Percentiles rank a stretch among this genome's conserved stretches.
Evolutionary conservation across 2,329 filamentous ascomycete genomes (phyloP).

Genomic region (Calonectria naviculata): DNA sequence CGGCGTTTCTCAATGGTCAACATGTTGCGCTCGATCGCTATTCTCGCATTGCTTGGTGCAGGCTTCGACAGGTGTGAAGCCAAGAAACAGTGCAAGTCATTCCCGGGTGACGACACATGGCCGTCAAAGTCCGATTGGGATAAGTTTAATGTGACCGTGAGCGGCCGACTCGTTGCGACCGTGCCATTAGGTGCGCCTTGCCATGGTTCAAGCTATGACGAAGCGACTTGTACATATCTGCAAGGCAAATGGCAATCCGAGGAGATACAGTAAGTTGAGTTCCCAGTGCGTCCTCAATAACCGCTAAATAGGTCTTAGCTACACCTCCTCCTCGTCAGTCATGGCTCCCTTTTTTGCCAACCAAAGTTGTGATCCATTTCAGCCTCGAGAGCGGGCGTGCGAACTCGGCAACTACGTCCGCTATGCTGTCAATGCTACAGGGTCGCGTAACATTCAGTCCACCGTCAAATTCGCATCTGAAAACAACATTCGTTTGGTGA

Average conservation of each 20-base stretch:
- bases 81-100: neutral
- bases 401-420: conserved; percentile 54
- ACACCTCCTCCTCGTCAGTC: conserved; percentile 49
- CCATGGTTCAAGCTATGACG: conserved; percentile 60
- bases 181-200: conserved; percentile 50
- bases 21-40: neutral
- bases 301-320: neutral
- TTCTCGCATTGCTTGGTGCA: neutral
- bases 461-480: conserved; percentile 51
- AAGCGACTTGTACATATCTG: conserved; percentile 53
- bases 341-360: conserved; percentile 53
- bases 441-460: conserved; percentile 43
- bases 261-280: conserved; percentile 47
- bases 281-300: neutral
- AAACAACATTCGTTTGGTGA: conserved; percentile 50
- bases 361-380: conserved; percentile 51
- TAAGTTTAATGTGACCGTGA: neutral
- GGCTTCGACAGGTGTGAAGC: neutral
- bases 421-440: conserved; percentile 51
- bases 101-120: neutral
- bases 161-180: neutral
- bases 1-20: no score
- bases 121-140: neutral
- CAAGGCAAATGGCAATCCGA: conserved; percentile 47
- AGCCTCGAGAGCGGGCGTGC: conserved; percentile 51